Conservation (phyloP, 164 flowering plant species). For the Paratinospora sagittata region DNA sequence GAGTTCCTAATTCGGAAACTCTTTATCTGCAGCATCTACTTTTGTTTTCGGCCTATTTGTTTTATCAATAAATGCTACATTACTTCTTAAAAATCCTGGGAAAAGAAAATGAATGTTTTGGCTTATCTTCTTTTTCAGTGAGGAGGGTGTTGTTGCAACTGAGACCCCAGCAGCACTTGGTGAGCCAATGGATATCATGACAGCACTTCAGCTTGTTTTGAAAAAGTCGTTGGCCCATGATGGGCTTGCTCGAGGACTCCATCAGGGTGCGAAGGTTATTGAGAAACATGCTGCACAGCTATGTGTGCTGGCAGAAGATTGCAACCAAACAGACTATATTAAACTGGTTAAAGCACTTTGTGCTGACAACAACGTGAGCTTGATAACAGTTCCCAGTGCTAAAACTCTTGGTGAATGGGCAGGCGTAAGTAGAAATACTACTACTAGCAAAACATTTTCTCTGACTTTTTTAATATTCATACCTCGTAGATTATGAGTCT, state of each 20-base stretch:
- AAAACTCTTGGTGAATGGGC: conserved; percentile 89
- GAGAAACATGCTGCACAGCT: conserved; percentile 81
- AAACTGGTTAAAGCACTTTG: conserved; percentile 77
- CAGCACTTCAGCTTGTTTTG: conserved; percentile 55
- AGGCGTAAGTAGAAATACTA: conserved; percentile 46
- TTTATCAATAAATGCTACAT: neutral
- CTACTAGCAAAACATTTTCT: too few relatives aligned
- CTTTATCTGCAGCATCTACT: neutral
- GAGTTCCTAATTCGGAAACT: too few relatives aligned
- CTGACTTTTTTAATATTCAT: too few relatives aligned
- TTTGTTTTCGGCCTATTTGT: neutral
- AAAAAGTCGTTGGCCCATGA: conserved; percentile 69
- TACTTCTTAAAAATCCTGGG: neutral
- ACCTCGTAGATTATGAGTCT: neutral
- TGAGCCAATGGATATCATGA: conserved; percentile 59
- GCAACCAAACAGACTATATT: conserved; percentile 67
- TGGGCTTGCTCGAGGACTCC: conserved; percentile 69
- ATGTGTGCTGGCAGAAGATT: conserved; percentile 76
- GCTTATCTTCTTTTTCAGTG: conserved; percentile 25
- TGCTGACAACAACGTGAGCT: conserved; percentile 61
- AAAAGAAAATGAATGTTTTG: neutral
- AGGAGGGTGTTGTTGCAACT: conserved; percentile 27
- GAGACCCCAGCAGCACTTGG: conserved; percentile 42
- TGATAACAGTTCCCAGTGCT: conserved; percentile 70
- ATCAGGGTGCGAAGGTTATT: conserved; percentile 71